Evolutionary conservation across 129 eudicot genomes (phyloP).

Genomic region (Artemisia tridentata): DNA sequence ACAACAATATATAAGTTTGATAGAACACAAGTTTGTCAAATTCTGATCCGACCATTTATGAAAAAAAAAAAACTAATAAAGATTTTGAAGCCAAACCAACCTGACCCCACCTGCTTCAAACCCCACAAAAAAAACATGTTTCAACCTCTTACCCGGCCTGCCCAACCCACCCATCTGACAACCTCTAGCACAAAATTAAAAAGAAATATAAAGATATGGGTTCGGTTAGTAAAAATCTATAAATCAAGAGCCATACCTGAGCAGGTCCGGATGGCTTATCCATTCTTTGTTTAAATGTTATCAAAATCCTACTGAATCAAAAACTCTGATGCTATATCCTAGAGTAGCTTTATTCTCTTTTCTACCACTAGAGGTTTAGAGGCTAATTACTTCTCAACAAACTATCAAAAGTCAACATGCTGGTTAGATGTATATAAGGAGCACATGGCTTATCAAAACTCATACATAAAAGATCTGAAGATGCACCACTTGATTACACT

Average conservation of each 20-base stretch:
- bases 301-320: slow-evolving; percentile 74
- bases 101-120: not conserved
- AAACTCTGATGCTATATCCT: slow-evolving; percentile 74
- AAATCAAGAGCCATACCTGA: slow-evolving; percentile 43
- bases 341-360: slow-evolving; percentile 62
- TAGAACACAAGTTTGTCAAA: too few species aligned
- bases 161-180: not conserved
- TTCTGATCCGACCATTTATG: not conserved
- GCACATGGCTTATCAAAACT: not conserved
- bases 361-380: too few species aligned
- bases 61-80: not conserved
- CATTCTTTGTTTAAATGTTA: slow-evolving; percentile 79
- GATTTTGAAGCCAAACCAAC: not conserved
- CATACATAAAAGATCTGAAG: not conserved
- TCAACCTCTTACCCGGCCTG: not conserved
- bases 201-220: too few species aligned
- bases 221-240: not conserved
- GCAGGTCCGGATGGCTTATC: slow-evolving; percentile 46
- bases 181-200: not conserved
- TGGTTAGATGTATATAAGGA: slow-evolving; percentile 23
- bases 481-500: slow-evolving; percentile 50
- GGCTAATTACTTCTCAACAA: slow-evolving; percentile 61
- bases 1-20: too few species aligned
- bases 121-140: not conserved
- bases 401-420: slow-evolving; percentile 42